Percentiles rank a stretch among this genome's conserved stretches.
phyloP scores from a whole-genome alignment of 1,284 basidiomycete species.

The Ganoderma resinaceum region DNA sequence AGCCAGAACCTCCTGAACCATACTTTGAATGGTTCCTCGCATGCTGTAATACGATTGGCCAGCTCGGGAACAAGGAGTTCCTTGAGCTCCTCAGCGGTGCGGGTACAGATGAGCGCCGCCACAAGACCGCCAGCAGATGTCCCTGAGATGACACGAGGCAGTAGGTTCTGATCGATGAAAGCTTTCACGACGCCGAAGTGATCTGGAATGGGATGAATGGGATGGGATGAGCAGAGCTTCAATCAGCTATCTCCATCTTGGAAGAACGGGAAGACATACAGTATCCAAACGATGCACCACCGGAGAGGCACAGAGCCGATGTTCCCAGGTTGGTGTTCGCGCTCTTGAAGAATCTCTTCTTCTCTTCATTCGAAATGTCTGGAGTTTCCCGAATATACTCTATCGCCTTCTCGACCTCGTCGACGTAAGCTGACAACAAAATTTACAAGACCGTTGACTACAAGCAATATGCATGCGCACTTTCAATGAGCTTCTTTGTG shows the following conservation, averaged over 20 bases:
- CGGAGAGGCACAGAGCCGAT: constrained; percentile 93
- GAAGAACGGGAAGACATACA: constrained; percentile 53
- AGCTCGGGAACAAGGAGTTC: constrained; percentile 81
- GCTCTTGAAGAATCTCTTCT: constrained; percentile 90
- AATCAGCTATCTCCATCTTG: not conserved
- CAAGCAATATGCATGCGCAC: constrained; percentile 44
- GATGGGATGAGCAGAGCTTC: not conserved
- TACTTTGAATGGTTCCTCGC: constrained; percentile 81
- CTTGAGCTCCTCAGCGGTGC: constrained; percentile 90
- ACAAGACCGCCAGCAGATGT: constrained; percentile 94
- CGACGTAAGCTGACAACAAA: constrained; percentile 68
- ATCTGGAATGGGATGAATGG: constrained; percentile 54
- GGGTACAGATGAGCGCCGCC: constrained; percentile 87
- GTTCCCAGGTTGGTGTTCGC: constrained; percentile 90
- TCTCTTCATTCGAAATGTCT: constrained; percentile 86
- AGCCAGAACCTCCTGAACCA: constrained; percentile 86
- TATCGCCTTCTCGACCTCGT: constrained; percentile 80
- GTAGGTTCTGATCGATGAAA: constrained; percentile 85
- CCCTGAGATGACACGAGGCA: constrained; percentile 92
- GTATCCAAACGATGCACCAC: constrained; percentile 95
- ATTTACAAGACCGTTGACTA: not conserved
- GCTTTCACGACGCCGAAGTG: constrained; percentile 94
- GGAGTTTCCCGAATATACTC: constrained; percentile 77
- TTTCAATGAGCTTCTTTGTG: constrained; percentile 88
- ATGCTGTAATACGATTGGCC: constrained; percentile 90